Base-by-base conservation (phyloP, 129 eudicot species). In the Artemisia annua region DNA sequence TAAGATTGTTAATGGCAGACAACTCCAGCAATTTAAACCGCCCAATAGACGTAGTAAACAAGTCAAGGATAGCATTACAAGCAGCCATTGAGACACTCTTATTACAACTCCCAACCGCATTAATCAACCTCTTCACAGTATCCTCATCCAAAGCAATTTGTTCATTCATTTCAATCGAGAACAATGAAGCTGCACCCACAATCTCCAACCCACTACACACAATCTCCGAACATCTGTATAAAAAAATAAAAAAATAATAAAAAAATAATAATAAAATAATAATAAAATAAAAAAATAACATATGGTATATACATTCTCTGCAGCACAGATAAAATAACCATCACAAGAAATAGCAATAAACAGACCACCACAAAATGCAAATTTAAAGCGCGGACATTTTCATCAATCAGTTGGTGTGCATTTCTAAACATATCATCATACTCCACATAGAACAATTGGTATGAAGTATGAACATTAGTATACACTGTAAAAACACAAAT, bases 81-180 rank as follows among this genome's bases (percentile, higher is more conserved):
- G 89, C 87, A 49, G 91, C 89, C 79, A 77, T 28, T 10, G 87
- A 76, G 14, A 82, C 65, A 10, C 66, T 80, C 85, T 65, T 70
- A 54, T 69, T 72, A 8, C 79, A 57, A 70, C 83, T 83, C 51
- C 54, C 24, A 35, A 83, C 46, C 6, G 80, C 82, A 44, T 54
- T 44, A 56, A 89, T 65, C 51, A 92, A 54, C 53, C 89, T 79
- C 84, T 78, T 85, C 61, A 92, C 71, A 28, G 82, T 87, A 24
- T 75, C 94, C 19, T 57, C 86, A 66, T 92, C 96, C n/a, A 16
- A 68, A 53, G 86, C 91, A 74, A 92, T 87, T 75, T 59, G 85
- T 78, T 92, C 89, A 63, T 87, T 92, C 87, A 76, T 78, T 76
- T 87, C 96, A 50, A 88, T 66, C 5, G 96, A 85, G 56, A 75